Evolutionary conservation across 345 rosid genomes (phyloP), one percentile per base, ranked within the genome.

Genomic region (Euphorbia pulcherrima): DNA sequence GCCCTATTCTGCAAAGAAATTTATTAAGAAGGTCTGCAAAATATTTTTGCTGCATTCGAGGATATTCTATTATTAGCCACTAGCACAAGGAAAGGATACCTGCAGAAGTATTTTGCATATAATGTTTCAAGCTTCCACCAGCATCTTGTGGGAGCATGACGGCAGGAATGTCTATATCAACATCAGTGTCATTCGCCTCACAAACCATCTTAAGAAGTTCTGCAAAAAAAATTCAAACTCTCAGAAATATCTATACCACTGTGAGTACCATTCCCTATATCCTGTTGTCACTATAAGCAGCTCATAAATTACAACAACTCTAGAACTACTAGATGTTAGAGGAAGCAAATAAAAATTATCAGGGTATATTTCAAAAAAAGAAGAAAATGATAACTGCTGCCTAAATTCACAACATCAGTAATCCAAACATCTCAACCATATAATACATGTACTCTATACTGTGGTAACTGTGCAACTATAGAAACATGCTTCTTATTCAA

Each of bases 141-240:
- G 95, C 97, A 88, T 94, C 96, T 71, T 89, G 88, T 23, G 99
- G 97, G 52, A 94, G 90, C 96, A 94, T 91, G 69, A 94, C 86
- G 72, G 92, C 90, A 33, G 97, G 92, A 74, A 94, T 91, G 60
- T 57, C 28, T 64, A 91, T 89, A 24, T 64, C 69, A 60, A 89
- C 82, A 79, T 88, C 86, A 48, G 90, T 81, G 78, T 90, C 93
- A 72, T 85, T 79, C 5, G 62, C 71, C 68, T 87, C 95, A 51
- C 99, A 94, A 51, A 94, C 97, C 99, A 94, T 94, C 89, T 94
- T 94, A 78, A 89, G 87, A 68, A 94, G 96, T 68, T 88, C 97
- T 91, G 86, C 80, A 75, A 62, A 62, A 60, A 77, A 67, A 69
- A 47, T 20, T 61, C 55, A 60, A 67, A 47, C 48, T 40, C 44